Evolutionary conservation across 2,329 filamentous ascomycete species (phyloP), one percentile per base, ranked within the genome.

Genomic region (Dryadomyces sulphureus): DNA sequence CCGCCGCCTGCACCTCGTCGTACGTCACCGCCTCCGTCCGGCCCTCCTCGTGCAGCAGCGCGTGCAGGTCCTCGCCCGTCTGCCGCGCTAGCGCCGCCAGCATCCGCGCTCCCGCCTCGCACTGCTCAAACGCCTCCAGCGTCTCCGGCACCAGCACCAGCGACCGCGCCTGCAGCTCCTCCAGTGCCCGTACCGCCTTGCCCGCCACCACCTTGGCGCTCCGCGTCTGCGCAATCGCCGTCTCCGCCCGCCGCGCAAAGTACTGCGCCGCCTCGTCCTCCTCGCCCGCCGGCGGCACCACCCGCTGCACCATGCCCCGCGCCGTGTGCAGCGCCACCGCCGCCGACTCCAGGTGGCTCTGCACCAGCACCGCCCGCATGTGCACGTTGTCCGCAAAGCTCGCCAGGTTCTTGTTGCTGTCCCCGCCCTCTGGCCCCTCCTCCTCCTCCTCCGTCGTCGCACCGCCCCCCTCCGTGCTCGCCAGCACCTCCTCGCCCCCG

Each of bases 181-280:
- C 77, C 12, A 94, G 65, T 17, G 84, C 78, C 45, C 83, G 77
- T 38, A 85, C 73, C 6, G 84, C 76, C 65, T 94, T 94, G 47
- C 80, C 77, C 41, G 84, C 77, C 42, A 90, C 73, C 30, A 94
- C 84, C 68, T 94, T 94, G 47, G 82, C 75, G 58, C 84, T 88
- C 49, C 89, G 77, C 7, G 84, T 84, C 56, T 88, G 81, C 14
- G 76, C 78, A 49, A 88, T 74, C 46, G 88, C 75, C 16, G 71
- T 61, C 49, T 94, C 87, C 1, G 81, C 68, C 59, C 81, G 84
- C 56, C 77, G 79, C 25, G 74, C 61, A 54, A 94, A 81, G 54
- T 82, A 72, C 50, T 79, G 66, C 11, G 73, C 74, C 52, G 77
- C 67, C 50, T 85, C 82, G 45, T 83, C 80, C 7, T 86, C 79